Conservation (phyloP, 78 protist species). For the Dictyostelium capitatum region DNA sequence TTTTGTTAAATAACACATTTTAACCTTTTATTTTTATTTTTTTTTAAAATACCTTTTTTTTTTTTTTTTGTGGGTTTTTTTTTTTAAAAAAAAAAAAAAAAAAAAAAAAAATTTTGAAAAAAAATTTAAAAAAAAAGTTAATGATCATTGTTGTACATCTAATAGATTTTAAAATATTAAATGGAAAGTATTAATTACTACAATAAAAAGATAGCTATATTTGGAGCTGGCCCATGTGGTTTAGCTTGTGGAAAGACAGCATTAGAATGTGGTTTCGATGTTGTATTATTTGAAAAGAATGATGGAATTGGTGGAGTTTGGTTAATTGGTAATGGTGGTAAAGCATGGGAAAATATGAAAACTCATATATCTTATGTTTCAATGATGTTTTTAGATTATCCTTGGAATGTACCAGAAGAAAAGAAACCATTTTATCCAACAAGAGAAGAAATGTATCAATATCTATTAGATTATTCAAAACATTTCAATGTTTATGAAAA, state of each 20-base stretch:
- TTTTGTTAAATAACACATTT: too few species aligned
- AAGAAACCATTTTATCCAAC: slow-evolving; percentile 3
- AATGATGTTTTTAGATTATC: slow-evolving; percentile 20
- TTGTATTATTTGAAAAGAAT: slow-evolving; percentile 31
- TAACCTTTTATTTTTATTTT: too few species aligned
- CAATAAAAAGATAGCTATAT: not conserved
- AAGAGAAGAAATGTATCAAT: not conserved
- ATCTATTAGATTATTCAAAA: not conserved
- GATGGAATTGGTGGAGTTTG: slow-evolving; percentile 32
- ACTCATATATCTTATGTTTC: not conserved
- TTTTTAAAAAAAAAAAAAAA: not conserved
- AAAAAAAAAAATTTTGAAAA: not conserved
- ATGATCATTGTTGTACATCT: too few species aligned
- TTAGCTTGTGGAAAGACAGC: not conserved
- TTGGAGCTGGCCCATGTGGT: slow-evolving; percentile 36
- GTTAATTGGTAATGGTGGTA: not conserved
- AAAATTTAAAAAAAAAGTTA: too few species aligned
- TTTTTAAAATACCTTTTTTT: too few species aligned
- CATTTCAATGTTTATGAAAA: not conserved
- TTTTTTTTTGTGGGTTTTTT: too few species aligned
- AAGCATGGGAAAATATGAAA: slow-evolving; percentile 24
- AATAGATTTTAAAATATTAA: too few species aligned
- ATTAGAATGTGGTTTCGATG: slow-evolving; percentile 21
- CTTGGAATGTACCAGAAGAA: not conserved
- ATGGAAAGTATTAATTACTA: too few species aligned